phyloP scores from a whole-genome alignment of 2,329 filamentous ascomycete species.

The Neonectria hederae region DNA sequence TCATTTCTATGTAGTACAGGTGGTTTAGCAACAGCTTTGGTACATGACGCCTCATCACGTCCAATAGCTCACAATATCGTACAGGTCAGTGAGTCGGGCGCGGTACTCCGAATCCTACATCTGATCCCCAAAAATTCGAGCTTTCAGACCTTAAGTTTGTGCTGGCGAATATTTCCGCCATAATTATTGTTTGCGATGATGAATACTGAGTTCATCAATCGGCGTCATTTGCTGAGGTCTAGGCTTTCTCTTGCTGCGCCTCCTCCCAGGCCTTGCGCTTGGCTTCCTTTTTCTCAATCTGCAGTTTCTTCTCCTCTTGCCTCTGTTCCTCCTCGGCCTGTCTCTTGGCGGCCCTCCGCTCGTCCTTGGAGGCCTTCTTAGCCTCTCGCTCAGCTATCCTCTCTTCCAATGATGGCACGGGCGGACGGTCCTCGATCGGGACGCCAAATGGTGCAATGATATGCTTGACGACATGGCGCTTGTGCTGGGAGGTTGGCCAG shows the following conservation, averaged over 20 bases:
- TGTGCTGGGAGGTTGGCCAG: slow-evolving; percentile 71
- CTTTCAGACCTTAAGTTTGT: background rate
- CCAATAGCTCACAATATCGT: slow-evolving; percentile 28
- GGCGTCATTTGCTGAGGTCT: slow-evolving; percentile 29
- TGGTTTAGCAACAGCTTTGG: slow-evolving; percentile 21
- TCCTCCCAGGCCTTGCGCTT: slow-evolving; percentile 39
- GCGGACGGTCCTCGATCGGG: slow-evolving; percentile 70
- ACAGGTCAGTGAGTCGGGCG: slow-evolving; percentile 26
- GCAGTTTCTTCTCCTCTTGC: slow-evolving; percentile 41
- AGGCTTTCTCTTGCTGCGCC: slow-evolving; percentile 27
- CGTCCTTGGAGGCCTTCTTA: slow-evolving; percentile 66
- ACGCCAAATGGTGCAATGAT: slow-evolving; percentile 77
- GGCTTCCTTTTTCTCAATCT: slow-evolving; percentile 36
- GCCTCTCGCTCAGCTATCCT: slow-evolving; percentile 63
- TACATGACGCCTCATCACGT: slow-evolving; percentile 22
- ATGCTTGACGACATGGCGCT: slow-evolving; percentile 77
- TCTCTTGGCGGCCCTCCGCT: slow-evolving; percentile 55
- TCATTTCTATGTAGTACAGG: slow-evolving; percentile 37
- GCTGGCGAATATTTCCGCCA: background rate
- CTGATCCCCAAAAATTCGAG: background rate
- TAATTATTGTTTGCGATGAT: background rate
- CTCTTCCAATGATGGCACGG: slow-evolving; percentile 72
- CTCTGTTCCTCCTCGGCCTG: slow-evolving; percentile 35
- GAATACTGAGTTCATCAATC: slow-evolving; percentile 12
- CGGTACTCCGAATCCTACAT: slow-evolving; percentile 6